Evolutionary conservation across 1,284 basidiomycete genomes (phyloP).

Genomic region (Anthracocystis panici-leucophaei): DNA sequence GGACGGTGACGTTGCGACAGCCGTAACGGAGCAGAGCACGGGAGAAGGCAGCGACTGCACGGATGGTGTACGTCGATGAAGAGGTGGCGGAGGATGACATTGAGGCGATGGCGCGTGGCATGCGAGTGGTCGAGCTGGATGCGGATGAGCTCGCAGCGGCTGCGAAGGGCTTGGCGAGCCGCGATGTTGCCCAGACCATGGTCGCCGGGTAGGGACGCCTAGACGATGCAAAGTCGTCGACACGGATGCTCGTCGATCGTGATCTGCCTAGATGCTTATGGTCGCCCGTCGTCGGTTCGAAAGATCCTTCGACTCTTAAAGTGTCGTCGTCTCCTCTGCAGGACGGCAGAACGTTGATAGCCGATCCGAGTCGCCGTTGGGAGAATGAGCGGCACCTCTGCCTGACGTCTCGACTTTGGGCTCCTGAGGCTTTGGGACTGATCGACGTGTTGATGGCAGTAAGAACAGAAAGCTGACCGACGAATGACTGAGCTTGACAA

Average conservation of each 20-base stretch:
- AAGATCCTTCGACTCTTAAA: too few relatives aligned
- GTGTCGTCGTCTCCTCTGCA: too few relatives aligned
- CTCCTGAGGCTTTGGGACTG: background rate
- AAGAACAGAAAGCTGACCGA: background rate
- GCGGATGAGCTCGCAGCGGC: slow-evolving; percentile 14
- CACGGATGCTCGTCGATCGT: background rate
- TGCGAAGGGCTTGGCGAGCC: slow-evolving; percentile 27
- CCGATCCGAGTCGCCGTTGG: too few relatives aligned
- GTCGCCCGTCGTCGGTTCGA: too few relatives aligned
- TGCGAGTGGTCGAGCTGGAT: background rate
- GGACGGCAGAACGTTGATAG: too few relatives aligned
- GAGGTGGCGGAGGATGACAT: slow-evolving; percentile 18
- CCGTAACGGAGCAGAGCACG: slow-evolving; percentile 51
- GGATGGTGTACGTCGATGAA: slow-evolving; percentile 41
- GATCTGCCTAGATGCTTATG: background rate
- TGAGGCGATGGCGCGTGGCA: slow-evolving; percentile 16
- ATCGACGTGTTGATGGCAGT: background rate
- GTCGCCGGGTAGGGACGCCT: background rate
- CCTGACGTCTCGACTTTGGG: background rate
- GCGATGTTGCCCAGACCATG: slow-evolving; percentile 34
- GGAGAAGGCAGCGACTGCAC: slow-evolving; percentile 54
- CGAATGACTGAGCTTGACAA: background rate
- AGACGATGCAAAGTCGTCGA: background rate
- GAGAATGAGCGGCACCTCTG: background rate
- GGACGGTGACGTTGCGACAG: slow-evolving; percentile 56